Conservation (phyloP, 2,329 filamentous ascomycete species). For the Aureobasidium leucospermi region DNA sequence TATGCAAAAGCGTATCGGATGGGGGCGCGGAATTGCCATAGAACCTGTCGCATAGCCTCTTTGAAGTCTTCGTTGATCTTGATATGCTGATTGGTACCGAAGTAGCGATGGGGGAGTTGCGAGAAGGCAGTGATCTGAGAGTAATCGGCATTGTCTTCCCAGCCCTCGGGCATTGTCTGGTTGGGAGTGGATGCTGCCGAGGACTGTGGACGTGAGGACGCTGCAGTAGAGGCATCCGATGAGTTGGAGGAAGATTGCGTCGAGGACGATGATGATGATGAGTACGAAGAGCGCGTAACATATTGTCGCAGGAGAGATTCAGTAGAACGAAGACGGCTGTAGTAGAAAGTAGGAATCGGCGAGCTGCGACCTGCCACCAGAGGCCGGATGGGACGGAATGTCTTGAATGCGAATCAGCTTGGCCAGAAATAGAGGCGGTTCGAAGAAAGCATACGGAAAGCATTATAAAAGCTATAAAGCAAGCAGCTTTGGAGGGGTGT, state of each 20-base stretch:
- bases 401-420: neutral
- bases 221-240: conserved; percentile 9
- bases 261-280: neutral
- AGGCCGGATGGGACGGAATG: neutral
- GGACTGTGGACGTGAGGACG: neutral
- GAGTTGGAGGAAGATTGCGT: neutral
- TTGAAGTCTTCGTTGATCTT: conserved; percentile 94
- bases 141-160: conserved; percentile 69
- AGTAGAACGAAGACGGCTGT: neutral
- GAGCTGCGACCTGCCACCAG: neutral
- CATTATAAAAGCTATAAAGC: neutral
- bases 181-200: conserved; percentile 12
- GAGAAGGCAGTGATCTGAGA: conserved; percentile 62
- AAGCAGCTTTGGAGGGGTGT: neutral
- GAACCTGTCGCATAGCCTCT: conserved; percentile 74
- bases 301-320: neutral
- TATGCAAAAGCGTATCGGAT: conserved; percentile 97
- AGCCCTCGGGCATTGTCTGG: conserved; percentile 46
- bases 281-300: conserved; percentile 3
- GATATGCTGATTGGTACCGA: conserved; percentile 95
- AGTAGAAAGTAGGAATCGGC: neutral
- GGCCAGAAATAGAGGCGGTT: no score
- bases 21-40: conserved; percentile 86
- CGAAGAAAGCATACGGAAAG: neutral
- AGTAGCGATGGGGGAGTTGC: conserved; percentile 68